A percentile compares a stretch with the other conserved stretches of the same genome.
Conservation (phyloP, 371 early-diverging fungal genomes). For the Coemansia sp. region DNA sequence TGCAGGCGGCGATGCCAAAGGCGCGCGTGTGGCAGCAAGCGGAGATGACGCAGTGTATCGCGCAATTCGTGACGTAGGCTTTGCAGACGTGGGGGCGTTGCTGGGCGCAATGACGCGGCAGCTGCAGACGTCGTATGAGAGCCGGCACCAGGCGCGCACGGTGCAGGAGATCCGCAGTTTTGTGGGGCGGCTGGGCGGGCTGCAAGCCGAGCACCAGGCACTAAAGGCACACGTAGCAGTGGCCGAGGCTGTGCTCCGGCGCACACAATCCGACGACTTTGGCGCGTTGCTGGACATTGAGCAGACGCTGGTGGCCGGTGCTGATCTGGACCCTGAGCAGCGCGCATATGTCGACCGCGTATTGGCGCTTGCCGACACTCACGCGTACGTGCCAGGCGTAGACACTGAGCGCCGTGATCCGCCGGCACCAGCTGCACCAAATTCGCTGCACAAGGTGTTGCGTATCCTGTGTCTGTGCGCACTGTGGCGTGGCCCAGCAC, state of each 20-base stretch:
- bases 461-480: constrained; percentile 85
- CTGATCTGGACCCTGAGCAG: constrained; percentile 61
- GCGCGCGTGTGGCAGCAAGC: constrained; percentile 72
- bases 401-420: constrained; percentile 74
- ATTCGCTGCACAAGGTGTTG: constrained; percentile 62
- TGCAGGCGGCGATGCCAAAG: constrained; percentile 52
- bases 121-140: constrained; percentile 84
- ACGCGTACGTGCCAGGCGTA: constrained; percentile 61
- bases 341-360: constrained; percentile 33
- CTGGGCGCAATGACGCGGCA: constrained; percentile 80
- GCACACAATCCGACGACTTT: constrained; percentile 79
- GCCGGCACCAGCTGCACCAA: constrained; percentile 56
- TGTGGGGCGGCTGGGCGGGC: constrained; percentile 75
- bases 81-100: constrained; percentile 80
- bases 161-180: constrained; percentile 87
- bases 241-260: constrained; percentile 78
- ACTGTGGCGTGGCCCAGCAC: constrained; percentile 68
- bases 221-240: constrained; percentile 76
- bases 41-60: constrained; percentile 73
- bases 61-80: constrained; percentile 85
- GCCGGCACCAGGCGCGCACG: constrained; percentile 84
- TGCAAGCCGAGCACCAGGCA: constrained; percentile 83
- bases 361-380: constrained; percentile 43
- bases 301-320: constrained; percentile 86
- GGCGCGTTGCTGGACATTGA: constrained; percentile 80